Percentiles rank a stretch among this genome's conserved stretches.
Conservation (phyloP, 2,329 filamentous ascomycete genomes). For the Colletotrichum sp. region DNA sequence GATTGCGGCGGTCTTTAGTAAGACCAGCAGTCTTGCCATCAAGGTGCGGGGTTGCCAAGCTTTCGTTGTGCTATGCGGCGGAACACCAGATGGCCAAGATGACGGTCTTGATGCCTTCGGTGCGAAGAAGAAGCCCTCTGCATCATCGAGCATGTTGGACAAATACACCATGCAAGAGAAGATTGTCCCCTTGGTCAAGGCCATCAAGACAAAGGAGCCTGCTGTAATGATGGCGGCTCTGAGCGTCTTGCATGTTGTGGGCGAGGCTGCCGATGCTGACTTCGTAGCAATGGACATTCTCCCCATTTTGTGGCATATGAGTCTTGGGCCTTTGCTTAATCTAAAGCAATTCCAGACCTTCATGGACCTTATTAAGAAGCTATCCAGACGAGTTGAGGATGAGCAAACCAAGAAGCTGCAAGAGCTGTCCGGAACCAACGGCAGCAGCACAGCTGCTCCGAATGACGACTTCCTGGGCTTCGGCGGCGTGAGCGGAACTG, state of each 20-base stretch:
- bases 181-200: slow-evolving; percentile 86
- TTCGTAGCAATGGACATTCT: slow-evolving; percentile 92
- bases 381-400: slow-evolving; percentile 82
- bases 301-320: slow-evolving; percentile 90
- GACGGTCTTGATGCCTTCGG: slow-evolving; percentile 80
- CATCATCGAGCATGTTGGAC: slow-evolving; percentile 81
- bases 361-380: slow-evolving; percentile 83
- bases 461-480: slow-evolving; percentile 75
- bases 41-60: slow-evolving; percentile 93
- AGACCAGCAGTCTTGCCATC: slow-evolving; percentile 91
- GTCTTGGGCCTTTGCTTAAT: slow-evolving; percentile 85
- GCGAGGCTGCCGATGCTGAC: slow-evolving; percentile 81
- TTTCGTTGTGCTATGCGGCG: slow-evolving; percentile 88
- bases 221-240: slow-evolving; percentile 96
- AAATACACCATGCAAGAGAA: slow-evolving; percentile 99
- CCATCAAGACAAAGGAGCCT: slow-evolving; percentile 96
- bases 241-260: slow-evolving; percentile 83
- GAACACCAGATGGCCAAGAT: slow-evolving; percentile 59
- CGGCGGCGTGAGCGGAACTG: slow-evolving; percentile 67
- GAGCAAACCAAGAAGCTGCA: slow-evolving; percentile 90
- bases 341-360: slow-evolving; percentile 87
- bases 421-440: slow-evolving; percentile 72
- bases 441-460: slow-evolving; percentile 50
- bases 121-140: slow-evolving; percentile 63
- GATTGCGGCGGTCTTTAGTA: slow-evolving; percentile 87